Evolutionary conservation across 2,329 filamentous ascomycete genomes (phyloP).

Genomic region (Neonectria ditissima): DNA sequence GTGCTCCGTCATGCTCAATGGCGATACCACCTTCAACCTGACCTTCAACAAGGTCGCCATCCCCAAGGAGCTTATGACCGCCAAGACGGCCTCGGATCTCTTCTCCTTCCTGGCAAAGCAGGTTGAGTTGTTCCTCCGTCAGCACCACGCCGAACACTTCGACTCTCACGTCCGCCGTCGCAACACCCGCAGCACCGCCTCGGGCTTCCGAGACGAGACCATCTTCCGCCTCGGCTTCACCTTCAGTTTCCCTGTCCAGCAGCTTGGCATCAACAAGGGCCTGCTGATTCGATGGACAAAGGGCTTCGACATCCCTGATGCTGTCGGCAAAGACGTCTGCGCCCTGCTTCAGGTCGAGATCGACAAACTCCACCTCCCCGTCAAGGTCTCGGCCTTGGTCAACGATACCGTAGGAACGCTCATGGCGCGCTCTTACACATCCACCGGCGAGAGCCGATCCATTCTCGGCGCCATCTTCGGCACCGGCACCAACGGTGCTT

Average conservation of each 20-base stretch:
- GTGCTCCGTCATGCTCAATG: constrained; percentile 93
- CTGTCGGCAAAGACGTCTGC: constrained; percentile 94
- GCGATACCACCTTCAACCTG: constrained; percentile 93
- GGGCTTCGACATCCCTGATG: constrained; percentile 96
- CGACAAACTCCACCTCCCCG: constrained; percentile 85
- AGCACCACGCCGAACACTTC: constrained; percentile 91
- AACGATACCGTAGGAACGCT: constrained; percentile 98
- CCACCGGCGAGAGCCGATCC: constrained; percentile 85
- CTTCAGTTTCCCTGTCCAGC: constrained; percentile 96
- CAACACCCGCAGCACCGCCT: constrained; percentile 67
- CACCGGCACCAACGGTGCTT: constrained; percentile 96
- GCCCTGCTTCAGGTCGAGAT: constrained; percentile 89
- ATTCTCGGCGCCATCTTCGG: constrained; percentile 97
- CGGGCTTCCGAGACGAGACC: constrained; percentile 75
- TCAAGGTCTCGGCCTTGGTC: constrained; percentile 94
- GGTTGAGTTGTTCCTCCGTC: constrained; percentile 87
- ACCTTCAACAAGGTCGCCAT: constrained; percentile 94
- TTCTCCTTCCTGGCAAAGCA: constrained; percentile 94
- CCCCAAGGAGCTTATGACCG: constrained; percentile 89
- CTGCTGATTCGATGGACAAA: constrained; percentile 97
- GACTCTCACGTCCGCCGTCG: constrained; percentile 75
- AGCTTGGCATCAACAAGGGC: constrained; percentile 95
- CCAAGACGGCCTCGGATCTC: constrained; percentile 85
- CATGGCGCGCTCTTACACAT: constrained; percentile 97
- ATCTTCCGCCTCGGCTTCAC: constrained; percentile 98